Evolutionary conservation across 495 filamentous ascomycete genomes (phyloP).

Genomic region (Bacidia rubella): DNA sequence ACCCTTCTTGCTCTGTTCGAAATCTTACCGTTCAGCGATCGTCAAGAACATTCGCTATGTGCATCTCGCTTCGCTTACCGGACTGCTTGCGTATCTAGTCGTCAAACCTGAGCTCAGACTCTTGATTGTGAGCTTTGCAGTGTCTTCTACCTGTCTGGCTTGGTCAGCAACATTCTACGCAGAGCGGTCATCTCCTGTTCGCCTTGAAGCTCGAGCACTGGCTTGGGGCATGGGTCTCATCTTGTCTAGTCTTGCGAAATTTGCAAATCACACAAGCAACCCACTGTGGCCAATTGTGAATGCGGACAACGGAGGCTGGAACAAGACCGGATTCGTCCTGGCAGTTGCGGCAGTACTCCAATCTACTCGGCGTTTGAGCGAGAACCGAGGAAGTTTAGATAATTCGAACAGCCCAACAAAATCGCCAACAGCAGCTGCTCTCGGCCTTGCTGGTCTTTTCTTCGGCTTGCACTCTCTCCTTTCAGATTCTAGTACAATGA

Average conservation of each 20-base stretch:
- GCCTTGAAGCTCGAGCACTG: slow-evolving; percentile 67
- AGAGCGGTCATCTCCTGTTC: slow-evolving; percentile 56
- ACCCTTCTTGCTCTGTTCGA: slow-evolving; percentile 66
- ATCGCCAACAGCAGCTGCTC: slow-evolving; percentile 54
- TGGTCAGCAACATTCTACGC: slow-evolving; percentile 72
- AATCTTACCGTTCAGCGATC: slow-evolving; percentile 50
- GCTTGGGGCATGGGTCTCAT: slow-evolving; percentile 75
- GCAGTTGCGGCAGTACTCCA: slow-evolving; percentile 60
- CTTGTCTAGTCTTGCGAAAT: slow-evolving; percentile 78
- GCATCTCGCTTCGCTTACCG: slow-evolving; percentile 64
- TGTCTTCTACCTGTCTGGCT: slow-evolving; percentile 62
- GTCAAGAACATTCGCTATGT: slow-evolving; percentile 51
- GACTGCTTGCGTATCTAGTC: slow-evolving; percentile 68
- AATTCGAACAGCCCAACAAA: slow-evolving; percentile 40
- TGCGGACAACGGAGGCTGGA: slow-evolving; percentile 78
- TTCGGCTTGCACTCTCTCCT: slow-evolving; percentile 90
- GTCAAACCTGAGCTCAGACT: slow-evolving; percentile 62
- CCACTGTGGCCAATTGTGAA: slow-evolving; percentile 95
- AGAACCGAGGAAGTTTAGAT: slow-evolving; percentile 39
- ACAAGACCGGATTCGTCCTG: slow-evolving; percentile 65
- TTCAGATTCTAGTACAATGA: slow-evolving; percentile 98
- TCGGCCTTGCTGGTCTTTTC: slow-evolving; percentile 72
- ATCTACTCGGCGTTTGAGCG: slow-evolving; percentile 46
- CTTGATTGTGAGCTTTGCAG: slow-evolving; percentile 64
- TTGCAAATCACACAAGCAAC: slow-evolving; percentile 91